Evolutionary conservation across 495 filamentous ascomycete genomes (phyloP).

Genomic region (Ramalina peruviana): DNA sequence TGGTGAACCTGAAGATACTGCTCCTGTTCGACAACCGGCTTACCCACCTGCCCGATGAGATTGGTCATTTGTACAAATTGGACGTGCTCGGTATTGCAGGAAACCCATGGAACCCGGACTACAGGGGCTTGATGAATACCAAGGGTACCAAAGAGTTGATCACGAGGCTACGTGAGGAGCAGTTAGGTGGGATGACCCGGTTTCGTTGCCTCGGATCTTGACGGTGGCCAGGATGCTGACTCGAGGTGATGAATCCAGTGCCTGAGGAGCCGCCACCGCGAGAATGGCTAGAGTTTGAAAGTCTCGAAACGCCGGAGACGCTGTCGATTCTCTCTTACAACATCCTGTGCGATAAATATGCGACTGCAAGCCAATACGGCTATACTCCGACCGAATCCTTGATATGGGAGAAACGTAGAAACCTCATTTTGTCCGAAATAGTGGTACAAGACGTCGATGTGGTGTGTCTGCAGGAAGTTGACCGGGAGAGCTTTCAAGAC

Average conservation of each 20-base stretch:
- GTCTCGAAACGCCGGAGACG: constrained; percentile 30
- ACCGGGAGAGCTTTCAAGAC: constrained; percentile 76
- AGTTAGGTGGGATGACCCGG: constrained; percentile 48
- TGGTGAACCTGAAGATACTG: constrained; percentile 68
- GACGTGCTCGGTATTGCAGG: constrained; percentile 87
- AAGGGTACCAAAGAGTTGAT: constrained; percentile 78
- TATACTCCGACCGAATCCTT: constrained; percentile 70
- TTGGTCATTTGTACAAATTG: constrained; percentile 74
- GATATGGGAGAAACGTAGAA: constrained; percentile 71
- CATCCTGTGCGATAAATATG: constrained; percentile 83
- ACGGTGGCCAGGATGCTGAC: not conserved
- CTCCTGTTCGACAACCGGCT: constrained; percentile 83
- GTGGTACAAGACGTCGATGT: constrained; percentile 72
- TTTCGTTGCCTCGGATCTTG: not conserved
- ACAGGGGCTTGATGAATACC: constrained; percentile 67
- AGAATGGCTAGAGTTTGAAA: not conserved
- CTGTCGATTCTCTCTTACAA: constrained; percentile 85
- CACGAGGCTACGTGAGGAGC: constrained; percentile 63
- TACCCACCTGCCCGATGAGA: constrained; percentile 62
- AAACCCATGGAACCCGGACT: constrained; percentile 60
- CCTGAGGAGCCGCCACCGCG: not conserved
- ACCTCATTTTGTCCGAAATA: constrained; percentile 69
- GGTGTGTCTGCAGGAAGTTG: constrained; percentile 84
- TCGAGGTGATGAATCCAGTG: constrained; percentile 3
- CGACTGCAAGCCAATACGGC: constrained; percentile 69